A percentile compares a stretch with the other conserved stretches of the same genome.
phyloP scores from a whole-genome alignment of 176 grass and related monocot species.

The Bothriochloa decipiens region DNA sequence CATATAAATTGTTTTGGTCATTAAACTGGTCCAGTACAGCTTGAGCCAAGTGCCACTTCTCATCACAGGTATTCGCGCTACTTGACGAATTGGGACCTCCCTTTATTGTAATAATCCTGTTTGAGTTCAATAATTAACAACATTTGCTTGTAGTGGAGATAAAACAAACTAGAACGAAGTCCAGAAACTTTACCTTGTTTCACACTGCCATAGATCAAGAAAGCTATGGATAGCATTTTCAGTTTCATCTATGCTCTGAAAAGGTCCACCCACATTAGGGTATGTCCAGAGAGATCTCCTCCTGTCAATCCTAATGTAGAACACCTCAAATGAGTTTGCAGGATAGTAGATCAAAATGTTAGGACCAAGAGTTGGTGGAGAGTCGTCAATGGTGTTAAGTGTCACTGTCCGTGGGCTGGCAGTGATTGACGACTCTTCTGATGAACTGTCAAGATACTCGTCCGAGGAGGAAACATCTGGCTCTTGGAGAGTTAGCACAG shows the following conservation, averaged over 20 bases:
- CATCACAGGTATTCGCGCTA: too few species aligned
- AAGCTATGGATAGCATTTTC: too few species aligned
- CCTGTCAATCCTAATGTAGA: conserved; percentile 9
- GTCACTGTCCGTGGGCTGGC: neutral
- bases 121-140: too few species aligned
- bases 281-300: neutral
- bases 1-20: neutral
- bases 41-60: too few species aligned
- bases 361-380: neutral
- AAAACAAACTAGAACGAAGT: too few species aligned
- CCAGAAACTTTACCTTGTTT: too few species aligned
- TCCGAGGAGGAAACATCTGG: neutral
- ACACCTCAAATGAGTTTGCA: neutral
- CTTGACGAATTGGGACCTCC: too few species aligned
- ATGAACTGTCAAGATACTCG: neutral
- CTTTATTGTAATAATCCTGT: too few species aligned
- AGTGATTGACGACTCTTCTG: neutral
- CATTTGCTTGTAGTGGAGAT: too few species aligned
- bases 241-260: too few species aligned
- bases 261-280: conserved; percentile 14
- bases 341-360: neutral
- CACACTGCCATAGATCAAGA: too few species aligned
- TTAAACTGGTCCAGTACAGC: too few species aligned
- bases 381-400: neutral
- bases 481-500: neutral